Base-by-base conservation (phyloP, 202 grass and related monocot species). In the Panicum hallii region DNA sequence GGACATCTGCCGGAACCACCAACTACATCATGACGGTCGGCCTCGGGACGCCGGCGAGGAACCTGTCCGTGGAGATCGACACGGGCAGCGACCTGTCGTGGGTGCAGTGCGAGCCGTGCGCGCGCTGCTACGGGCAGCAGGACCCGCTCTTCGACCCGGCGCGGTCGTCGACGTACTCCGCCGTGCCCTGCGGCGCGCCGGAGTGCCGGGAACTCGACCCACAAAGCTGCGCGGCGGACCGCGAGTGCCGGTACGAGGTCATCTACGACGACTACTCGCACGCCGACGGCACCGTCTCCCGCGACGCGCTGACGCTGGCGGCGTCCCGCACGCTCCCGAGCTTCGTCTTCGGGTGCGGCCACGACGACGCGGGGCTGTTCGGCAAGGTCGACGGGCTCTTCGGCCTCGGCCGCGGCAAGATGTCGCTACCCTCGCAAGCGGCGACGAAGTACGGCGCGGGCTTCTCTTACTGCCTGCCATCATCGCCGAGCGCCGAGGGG, bases 81-180 rank as follows among this genome's bases (percentile, higher is more conserved):
- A 97, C 95, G 23, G 95, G 95, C 58, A 94, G 92, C 81, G 90
- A 90, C 48, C 79, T 93, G 20, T 91, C 95, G 13, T 97, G 95
- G 95, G 92, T 97, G 71, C 95, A 91, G 83, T 94, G 92, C 78
- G 30, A 47, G 74, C 92, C 94, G 6, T 97, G 94, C 82, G 34
- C 5, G 49, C 50, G 60, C 70, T 97, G 95, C 89, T 94, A 94
- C 84, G 16, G 61, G n/a, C 95, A 92, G 80, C 72, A 85, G 4
- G 87, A 97, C 28, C 92, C 89, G 17, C 63, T 97, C 40, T 97
- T 94, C 42, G 84, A 94, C 84, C 92, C 95, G 26, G 11, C 53
- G 2, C 43, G 28, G 2, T 97, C 88, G 3, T 86, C 81, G 11
- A 93, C 90, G 12, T 91, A 74, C 77, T 85, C 90, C 23, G 60